phyloP scores from a whole-genome alignment of 2,329 filamentous ascomycete genomes.

The Triangularia verruculosa region DNA sequence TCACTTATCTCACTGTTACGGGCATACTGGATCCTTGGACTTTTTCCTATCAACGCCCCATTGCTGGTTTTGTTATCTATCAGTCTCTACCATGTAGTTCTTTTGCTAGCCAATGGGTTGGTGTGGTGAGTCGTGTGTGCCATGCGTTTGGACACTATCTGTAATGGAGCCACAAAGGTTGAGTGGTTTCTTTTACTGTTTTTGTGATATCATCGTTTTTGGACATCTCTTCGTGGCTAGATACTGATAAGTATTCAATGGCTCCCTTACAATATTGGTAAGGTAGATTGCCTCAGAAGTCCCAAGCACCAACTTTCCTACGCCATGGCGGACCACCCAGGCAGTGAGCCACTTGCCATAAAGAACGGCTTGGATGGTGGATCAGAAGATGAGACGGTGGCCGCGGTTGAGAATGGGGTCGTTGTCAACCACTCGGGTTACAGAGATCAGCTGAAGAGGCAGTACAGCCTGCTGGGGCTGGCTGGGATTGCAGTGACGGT shows the following conservation, averaged over 20 bases:
- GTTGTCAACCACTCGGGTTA: conserved; percentile 64
- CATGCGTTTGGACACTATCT: not conserved
- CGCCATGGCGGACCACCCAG: conserved; percentile 15
- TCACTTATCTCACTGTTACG: not conserved
- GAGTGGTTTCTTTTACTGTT: not conserved
- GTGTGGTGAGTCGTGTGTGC: not conserved
- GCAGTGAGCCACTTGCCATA: conserved; percentile 3
- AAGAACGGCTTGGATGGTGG: conserved; percentile 20
- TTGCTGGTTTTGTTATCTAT: not conserved
- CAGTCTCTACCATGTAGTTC: not conserved
- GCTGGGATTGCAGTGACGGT: conserved; percentile 60
- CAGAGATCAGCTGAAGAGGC: conserved; percentile 59
- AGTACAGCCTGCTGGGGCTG: conserved; percentile 59
- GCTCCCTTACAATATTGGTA: not conserved
- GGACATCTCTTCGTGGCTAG: not conserved
- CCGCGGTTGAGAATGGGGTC: conserved; percentile 37
- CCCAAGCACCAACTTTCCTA: too few relatives aligned
- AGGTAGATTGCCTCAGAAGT: too few relatives aligned
- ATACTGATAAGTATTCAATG: not conserved
- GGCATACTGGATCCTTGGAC: not conserved
- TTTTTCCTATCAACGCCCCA: not conserved
- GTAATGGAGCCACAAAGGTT: not conserved
- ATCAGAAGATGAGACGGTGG: conserved; percentile 33
- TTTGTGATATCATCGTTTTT: conserved; percentile 2
- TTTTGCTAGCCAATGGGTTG: not conserved